Conservation (phyloP, 1,139 yeast species). For the Debaryomyces nepalensis region DNA sequence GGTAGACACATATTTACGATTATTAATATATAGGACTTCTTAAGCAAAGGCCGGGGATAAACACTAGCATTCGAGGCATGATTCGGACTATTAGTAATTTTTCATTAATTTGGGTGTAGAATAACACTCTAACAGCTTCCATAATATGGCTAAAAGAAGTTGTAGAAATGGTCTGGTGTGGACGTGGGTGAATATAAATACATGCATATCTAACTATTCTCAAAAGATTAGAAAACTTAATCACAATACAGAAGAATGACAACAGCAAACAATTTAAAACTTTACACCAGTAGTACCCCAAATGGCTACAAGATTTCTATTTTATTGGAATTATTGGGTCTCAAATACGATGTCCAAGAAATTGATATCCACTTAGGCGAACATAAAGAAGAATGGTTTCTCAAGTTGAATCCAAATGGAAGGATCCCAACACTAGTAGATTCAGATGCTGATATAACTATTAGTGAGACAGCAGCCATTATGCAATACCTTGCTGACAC, state of each 20-base stretch:
- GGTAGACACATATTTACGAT: too few species aligned
- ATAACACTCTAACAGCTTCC: too few species aligned
- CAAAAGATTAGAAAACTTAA: too few species aligned
- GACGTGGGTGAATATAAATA: too few species aligned
- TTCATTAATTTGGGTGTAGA: too few species aligned
- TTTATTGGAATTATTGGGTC: slow-evolving; percentile 50
- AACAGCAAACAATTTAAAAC: slow-evolving; percentile 15
- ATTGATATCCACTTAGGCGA: slow-evolving; percentile 44
- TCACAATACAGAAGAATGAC: background rate
- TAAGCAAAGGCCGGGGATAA: too few species aligned
- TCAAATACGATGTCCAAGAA: slow-evolving; percentile 50
- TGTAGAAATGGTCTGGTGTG: too few species aligned
- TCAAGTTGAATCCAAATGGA: slow-evolving; percentile 63
- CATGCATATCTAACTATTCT: too few species aligned
- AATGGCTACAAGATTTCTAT: slow-evolving; percentile 59
- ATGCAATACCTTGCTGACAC: slow-evolving; percentile 58
- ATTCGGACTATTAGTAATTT: too few species aligned
- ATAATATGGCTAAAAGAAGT: too few species aligned
- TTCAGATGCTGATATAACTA: slow-evolving; percentile 43
- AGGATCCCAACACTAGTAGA: slow-evolving; percentile 62
- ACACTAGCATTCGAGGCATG: too few species aligned
- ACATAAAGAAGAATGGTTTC: slow-evolving; percentile 59
- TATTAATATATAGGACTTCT: too few species aligned
- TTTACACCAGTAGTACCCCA: slow-evolving; percentile 56
- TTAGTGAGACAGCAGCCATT: slow-evolving; percentile 65